Conservation (phyloP, 176 grass and related monocot genomes). For the Triticum dicoccoides region DNA sequence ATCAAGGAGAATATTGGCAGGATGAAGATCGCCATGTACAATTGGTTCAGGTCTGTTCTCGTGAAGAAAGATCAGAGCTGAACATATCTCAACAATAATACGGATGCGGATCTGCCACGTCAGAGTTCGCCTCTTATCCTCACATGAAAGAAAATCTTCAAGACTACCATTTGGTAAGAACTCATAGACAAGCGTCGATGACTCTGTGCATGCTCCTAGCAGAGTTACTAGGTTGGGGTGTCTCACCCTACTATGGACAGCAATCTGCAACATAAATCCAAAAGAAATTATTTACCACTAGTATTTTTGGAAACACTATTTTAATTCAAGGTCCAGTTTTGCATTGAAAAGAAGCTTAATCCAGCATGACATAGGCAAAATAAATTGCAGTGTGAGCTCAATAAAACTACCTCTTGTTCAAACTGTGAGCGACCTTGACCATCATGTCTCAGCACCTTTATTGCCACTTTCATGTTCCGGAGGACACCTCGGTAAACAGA, state of each 20-base stretch:
- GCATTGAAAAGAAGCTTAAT: no score
- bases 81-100: slow-evolving; percentile 4
- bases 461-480: slow-evolving; percentile 38
- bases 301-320: no score
- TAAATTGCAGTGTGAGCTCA: background rate
- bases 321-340: no score
- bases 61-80: background rate
- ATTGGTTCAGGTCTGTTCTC: background rate
- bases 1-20: background rate
- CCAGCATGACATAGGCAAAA: background rate
- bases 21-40: background rate
- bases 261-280: background rate
- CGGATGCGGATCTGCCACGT: background rate
- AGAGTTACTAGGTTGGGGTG: background rate
- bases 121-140: background rate
- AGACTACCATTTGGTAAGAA: background rate
- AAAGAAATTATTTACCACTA: no score
- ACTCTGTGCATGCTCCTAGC: background rate
- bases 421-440: slow-evolving; percentile 38
- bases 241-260: background rate
- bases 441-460: slow-evolving; percentile 46
- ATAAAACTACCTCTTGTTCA: slow-evolving; percentile 31
- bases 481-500: slow-evolving; percentile 40
- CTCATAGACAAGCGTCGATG: background rate
- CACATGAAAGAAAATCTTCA: background rate